Evolutionary conservation across 2,329 filamentous ascomycete genomes (phyloP), one percentile per base, ranked within the genome.

Genomic region (Stemphylium lycopersici): DNA sequence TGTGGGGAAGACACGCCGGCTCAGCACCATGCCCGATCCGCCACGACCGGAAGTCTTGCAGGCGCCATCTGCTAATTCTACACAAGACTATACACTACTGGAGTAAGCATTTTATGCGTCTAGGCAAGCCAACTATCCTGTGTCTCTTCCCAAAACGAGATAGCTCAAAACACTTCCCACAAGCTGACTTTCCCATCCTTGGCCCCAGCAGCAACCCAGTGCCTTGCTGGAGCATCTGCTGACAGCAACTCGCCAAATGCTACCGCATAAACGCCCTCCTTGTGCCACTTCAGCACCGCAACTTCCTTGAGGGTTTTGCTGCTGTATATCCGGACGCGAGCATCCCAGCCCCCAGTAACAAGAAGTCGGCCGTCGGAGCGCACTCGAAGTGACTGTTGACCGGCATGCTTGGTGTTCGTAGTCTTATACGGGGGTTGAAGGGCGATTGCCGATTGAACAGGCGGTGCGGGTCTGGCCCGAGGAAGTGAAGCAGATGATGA

Each of bases 181-280:
- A 99, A 78, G 70, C 91, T 96, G 59, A 98, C 86, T 73, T 96
- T 96, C 15, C 93, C 95, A 78, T 98, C 95, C 74, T 98, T 99
- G 50, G 90, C 90, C 1, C 95, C 95, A 1, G 87, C 91, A 15
- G 89, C 95, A 46, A 98, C 74, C 93, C 93, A 98, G 74, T 98
- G 93, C 20, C 29, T 39, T 6, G 16, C 51, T 4, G 56, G 11
- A 18, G 64, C 56, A 26, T 40, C 52, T 6, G 32, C 36, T 2
- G 59, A 52, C 44, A 72, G 15, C 2, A 84, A 63, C 2, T 77
- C 65, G 0, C 82, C 87, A 78, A 98, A 96, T 0, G 86, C 87
- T 15, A 90, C 83, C 3, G 90, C 85, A 76, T 95, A 97, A 61
- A 91, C 93, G 1, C 93, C 93, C 29, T 90, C 88, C 63, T 89